Conservation (phyloP, 352 stramenopile species). For the Peronospora belbahrii region DNA sequence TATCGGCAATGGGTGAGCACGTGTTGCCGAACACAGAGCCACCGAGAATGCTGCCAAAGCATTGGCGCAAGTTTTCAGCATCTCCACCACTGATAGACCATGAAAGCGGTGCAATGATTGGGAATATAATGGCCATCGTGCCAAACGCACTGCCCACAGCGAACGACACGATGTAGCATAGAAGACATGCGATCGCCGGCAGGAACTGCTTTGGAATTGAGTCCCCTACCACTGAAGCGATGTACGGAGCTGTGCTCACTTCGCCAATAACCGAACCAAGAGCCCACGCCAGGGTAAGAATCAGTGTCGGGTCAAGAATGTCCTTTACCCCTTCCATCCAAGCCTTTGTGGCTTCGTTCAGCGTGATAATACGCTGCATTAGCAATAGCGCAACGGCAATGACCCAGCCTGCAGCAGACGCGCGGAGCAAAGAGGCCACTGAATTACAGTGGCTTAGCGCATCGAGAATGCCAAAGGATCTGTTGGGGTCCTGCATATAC, state of each 20-base stretch:
- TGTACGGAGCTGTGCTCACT: conserved; percentile 76
- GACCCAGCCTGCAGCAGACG: conserved; percentile 67
- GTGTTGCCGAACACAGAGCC: conserved; percentile 85
- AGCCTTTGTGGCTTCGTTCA: conserved; percentile 82
- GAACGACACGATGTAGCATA: conserved; percentile 88
- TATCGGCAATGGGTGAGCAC: conserved; percentile 90
- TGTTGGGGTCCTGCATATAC: conserved; percentile 36
- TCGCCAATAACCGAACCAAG: conserved; percentile 81
- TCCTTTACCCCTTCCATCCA: conserved; percentile 89
- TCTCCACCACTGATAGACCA: conserved; percentile 78
- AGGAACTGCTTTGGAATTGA: conserved; percentile 73
- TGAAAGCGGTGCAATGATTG: conserved; percentile 83
- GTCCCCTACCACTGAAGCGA: conserved; percentile 66
- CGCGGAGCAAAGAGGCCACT: conserved; percentile 67
- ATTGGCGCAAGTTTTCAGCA: conserved; percentile 74
- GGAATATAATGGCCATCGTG: conserved; percentile 91
- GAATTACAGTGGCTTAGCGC: conserved; percentile 75
- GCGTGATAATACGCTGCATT: conserved; percentile 75
- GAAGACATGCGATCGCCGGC: conserved; percentile 67
- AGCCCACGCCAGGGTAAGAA: conserved; percentile 87
- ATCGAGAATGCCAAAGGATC: conserved; percentile 50
- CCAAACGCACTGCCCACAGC: conserved; percentile 85
- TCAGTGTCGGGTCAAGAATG: conserved; percentile 85
- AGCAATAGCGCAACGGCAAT: conserved; percentile 66
- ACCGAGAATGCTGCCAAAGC: conserved; percentile 83